Evolutionary conservation across 2,329 filamentous ascomycete species (phyloP), one percentile per base, ranked within the genome.

Genomic region (Colletotrichum tropicicola): DNA sequence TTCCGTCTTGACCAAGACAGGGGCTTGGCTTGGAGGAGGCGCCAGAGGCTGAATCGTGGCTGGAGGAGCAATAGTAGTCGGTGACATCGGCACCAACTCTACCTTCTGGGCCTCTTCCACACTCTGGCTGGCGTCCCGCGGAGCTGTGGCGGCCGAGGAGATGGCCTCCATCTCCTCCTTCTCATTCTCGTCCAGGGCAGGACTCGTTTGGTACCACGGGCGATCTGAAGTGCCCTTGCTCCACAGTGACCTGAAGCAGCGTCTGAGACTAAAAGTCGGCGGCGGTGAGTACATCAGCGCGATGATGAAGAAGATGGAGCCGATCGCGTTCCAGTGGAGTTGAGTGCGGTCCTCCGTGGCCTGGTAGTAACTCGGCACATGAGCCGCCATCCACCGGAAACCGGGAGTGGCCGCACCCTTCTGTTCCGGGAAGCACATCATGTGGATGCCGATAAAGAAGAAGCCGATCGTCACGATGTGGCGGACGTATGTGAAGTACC

Each of bases 71-170:
- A 19, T 5, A 19, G 39, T 12, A 21, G 3, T 0, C n/a, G n/a
- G n/a, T n/a, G n/a, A n/a, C n/a, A n/a, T n/a, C n/a, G n/a, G n/a
- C n/a, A n/a, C n/a, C n/a, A n/a, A n/a, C n/a, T n/a, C n/a, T n/a
- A n/a, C n/a, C n/a, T n/a, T n/a, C n/a, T n/a, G n/a, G n/a, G n/a
- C n/a, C n/a, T n/a, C n/a, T n/a, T n/a, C n/a, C n/a, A n/a, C n/a
- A n/a, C n/a, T n/a, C n/a, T n/a, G 10, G 2, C 57, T 81, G 79
- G 13, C 80, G 19, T 84, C 75, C 19, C 21, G 28, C 30, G 80
- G 70, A 53, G 80, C 80, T 68, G 7, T 87, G 83, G 81, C 83
- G 89, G 74, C 83, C 87, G 25, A 84, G 80, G 39, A 27, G 9
- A 27, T 39, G 1, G 73, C 41, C 13, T 30, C 44, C 13, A 47